Evolutionary conservation across 2,329 filamentous ascomycete genomes (phyloP), one percentile per base, ranked within the genome.

Genomic region (Dothidotthia symphoricarpi): DNA sequence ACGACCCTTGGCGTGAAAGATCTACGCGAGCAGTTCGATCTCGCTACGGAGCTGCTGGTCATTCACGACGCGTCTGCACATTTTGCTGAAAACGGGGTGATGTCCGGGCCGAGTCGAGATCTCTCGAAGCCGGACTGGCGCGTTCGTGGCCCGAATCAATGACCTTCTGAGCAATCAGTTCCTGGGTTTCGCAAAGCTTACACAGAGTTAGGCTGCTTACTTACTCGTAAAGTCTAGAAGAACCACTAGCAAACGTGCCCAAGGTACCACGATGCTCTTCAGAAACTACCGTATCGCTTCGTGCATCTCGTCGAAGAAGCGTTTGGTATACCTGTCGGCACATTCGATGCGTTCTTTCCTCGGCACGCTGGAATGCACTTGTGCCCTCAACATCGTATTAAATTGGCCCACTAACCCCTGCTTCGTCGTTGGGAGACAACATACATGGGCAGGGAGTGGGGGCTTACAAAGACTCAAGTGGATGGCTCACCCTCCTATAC

Each of bases 401-500:
- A 82, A 49, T 64, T 82, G 2, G 68, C 81, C 3, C 73, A 71
- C 36, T 81, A 82, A 36, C 76, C 76, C 3, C 66, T 13, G 42
- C 43, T 9, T 47, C 53, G 4, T 12, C 28, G 16, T 16, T 33
- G 0, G 50, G 63, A 16, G 3, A 22, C 9, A 32, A 36, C 11
- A 24, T 0, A 42, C 49, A 8, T 11, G 31, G 51, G 3, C 78
- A 82, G 60, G 79, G 79, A 1, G 78, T 82, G 1, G 80, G 79
- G 0, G 74, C 80, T 1, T 79, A 82, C 62, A 82, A 82, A 51
- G 77, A 81, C 55, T 81, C 75, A 0, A 81, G 77, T 0, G 79
- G 79, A 3, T 82, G 78, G 77, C 78, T 80, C 67, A 83, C 80
- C 0, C 82, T 83, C 45, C 70, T 83, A 3, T 72, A 80, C 1